phyloP scores from a whole-genome alignment of 2,329 filamentous ascomycete genomes.

The Alternaria rosae region DNA sequence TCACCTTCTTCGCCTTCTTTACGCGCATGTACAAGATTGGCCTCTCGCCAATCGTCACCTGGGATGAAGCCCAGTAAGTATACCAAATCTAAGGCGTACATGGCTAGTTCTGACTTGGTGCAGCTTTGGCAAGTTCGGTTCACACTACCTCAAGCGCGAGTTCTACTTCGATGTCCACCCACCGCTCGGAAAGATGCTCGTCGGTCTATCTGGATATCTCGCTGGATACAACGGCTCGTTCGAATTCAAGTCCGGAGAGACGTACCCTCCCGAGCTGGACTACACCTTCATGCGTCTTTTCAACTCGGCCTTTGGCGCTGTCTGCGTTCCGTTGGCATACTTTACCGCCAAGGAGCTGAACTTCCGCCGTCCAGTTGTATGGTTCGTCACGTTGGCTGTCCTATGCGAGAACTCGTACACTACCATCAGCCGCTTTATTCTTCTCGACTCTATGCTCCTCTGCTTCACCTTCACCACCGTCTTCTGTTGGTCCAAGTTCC shows the following conservation, averaged over 20 bases:
- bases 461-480: conserved; percentile 99
- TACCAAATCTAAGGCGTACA: background rate
- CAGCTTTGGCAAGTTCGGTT: conserved; percentile 96
- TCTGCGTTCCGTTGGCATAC: conserved; percentile 93
- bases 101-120: conserved; percentile 28
- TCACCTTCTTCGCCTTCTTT: conserved; percentile 69
- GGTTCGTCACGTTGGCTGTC: conserved; percentile 96
- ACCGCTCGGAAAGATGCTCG: conserved; percentile 97
- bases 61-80: conserved; percentile 77
- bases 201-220: conserved; percentile 93
- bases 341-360: conserved; percentile 92
- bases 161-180: conserved; percentile 99
- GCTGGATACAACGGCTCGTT: conserved; percentile 99
- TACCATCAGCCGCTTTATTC: conserved; percentile 97
- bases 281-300: conserved; percentile 99
- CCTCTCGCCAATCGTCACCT: conserved; percentile 74
- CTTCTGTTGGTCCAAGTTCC: conserved; percentile 97
- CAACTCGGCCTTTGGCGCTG: conserved; percentile 92
- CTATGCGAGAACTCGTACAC: conserved; percentile 99
- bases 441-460: conserved; percentile 97
- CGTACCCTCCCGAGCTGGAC: conserved; percentile 90
- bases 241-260: conserved; percentile 98
- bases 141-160: conserved; percentile 98
- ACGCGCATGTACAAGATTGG: conserved; percentile 74
- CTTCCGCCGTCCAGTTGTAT: conserved; percentile 85